phyloP scores from a whole-genome alignment of 2,329 filamentous ascomycete species.

The Fusarium stilboides region DNA sequence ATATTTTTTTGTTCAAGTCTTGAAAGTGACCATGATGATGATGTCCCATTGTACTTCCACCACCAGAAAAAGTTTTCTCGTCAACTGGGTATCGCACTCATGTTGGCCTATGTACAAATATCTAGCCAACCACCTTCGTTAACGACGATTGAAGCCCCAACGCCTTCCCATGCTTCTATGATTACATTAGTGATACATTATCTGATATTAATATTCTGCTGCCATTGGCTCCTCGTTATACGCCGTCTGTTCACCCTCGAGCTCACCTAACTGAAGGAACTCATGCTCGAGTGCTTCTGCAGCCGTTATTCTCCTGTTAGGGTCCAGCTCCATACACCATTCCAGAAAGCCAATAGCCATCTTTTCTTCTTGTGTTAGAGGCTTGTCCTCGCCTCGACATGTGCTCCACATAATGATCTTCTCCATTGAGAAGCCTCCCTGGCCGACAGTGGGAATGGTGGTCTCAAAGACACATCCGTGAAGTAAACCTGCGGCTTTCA shows the following conservation, averaged over 20 bases:
- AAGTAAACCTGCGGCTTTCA: constrained; percentile 85
- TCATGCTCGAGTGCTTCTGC: constrained; percentile 80
- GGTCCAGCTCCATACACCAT: constrained; percentile 83
- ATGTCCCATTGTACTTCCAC: not conserved
- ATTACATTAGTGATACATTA: constrained; percentile 37
- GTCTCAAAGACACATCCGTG: constrained; percentile 95
- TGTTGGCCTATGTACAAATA: constrained; percentile 40
- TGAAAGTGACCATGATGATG: constrained; percentile 10
- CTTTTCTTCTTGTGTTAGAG: constrained; percentile 77
- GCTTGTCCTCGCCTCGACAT: constrained; percentile 74
- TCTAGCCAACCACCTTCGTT: constrained; percentile 26
- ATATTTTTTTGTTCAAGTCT: constrained; percentile 2
- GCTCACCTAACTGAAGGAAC: constrained; percentile 65
- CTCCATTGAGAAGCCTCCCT: constrained; percentile 87
- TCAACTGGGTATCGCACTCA: constrained; percentile 33
- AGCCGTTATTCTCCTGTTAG: constrained; percentile 80
- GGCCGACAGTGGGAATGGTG: constrained; percentile 90
- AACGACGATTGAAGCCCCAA: constrained; percentile 35
- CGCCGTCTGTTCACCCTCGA: constrained; percentile 64
- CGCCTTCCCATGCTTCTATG: constrained; percentile 40
- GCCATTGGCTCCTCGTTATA: constrained; percentile 48
- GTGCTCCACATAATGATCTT: constrained; percentile 98
- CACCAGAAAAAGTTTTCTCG: not conserved
- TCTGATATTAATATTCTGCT: constrained; percentile 26
- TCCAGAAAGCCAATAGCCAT: constrained; percentile 81